Evolutionary conservation across 2,329 filamentous ascomycete species (phyloP).

Genomic region (Penicillium sp.): DNA sequence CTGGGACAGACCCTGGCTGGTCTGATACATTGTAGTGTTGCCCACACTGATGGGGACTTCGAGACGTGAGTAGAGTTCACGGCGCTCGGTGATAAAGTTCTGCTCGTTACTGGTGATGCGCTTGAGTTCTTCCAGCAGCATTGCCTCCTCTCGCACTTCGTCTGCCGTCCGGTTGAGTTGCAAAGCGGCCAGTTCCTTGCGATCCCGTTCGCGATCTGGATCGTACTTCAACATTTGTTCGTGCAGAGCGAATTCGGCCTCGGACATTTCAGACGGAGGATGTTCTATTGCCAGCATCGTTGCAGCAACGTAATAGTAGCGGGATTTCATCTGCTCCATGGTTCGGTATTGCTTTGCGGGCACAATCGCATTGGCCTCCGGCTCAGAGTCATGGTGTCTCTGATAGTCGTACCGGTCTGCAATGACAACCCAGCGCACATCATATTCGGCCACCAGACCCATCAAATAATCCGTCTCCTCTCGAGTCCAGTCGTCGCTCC

Average conservation of each 20-base stretch:
- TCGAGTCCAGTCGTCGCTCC: slow-evolving; percentile 74
- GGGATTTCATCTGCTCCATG: slow-evolving; percentile 84
- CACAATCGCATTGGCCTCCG: slow-evolving; percentile 30
- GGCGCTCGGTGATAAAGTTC: slow-evolving; percentile 78
- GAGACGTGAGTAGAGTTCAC: slow-evolving; percentile 78
- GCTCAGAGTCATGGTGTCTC: slow-evolving; percentile 24
- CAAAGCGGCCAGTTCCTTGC: slow-evolving; percentile 79
- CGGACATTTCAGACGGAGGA: slow-evolving; percentile 79
- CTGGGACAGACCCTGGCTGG: slow-evolving; percentile 70
- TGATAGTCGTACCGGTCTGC: slow-evolving; percentile 82
- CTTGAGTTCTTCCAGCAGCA: slow-evolving; percentile 81
- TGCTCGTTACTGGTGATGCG: slow-evolving; percentile 84
- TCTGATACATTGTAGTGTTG: slow-evolving; percentile 71
- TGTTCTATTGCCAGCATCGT: slow-evolving; percentile 76
- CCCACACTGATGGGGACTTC: slow-evolving; percentile 69
- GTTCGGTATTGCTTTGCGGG: slow-evolving; percentile 51
- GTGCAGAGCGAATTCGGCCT: slow-evolving; percentile 73
- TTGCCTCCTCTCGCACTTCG: slow-evolving; percentile 87
- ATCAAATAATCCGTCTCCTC: slow-evolving; percentile 93
- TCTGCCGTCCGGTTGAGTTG: slow-evolving; percentile 74
- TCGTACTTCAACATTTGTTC: slow-evolving; percentile 85
- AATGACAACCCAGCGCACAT: slow-evolving; percentile 84
- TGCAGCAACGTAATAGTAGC: slow-evolving; percentile 82
- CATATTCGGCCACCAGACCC: slow-evolving; percentile 66
- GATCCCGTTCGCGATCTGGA: slow-evolving; percentile 65